Evolutionary conservation across 805 yeast species (phyloP).

Genomic region (Blastobotrys attinorum): DNA sequence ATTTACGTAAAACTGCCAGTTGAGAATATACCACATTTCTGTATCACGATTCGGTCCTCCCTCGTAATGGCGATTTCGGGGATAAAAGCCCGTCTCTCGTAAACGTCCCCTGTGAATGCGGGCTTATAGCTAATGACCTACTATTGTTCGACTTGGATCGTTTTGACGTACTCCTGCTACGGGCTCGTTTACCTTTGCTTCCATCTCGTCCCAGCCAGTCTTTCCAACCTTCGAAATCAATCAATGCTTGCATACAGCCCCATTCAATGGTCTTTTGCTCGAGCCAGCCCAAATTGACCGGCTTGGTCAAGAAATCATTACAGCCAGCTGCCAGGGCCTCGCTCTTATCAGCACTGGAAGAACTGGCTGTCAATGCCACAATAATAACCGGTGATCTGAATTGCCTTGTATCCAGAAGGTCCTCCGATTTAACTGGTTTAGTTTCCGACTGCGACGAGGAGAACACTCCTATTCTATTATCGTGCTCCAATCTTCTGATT

Average conservation of each 20-base stretch:
- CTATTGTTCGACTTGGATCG: too few relatives aligned
- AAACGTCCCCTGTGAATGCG: too few relatives aligned
- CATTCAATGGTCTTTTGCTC: conserved; percentile 85
- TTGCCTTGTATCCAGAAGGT: conserved; percentile 48
- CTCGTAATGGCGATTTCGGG: too few relatives aligned
- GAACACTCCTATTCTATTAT: conserved; percentile 67
- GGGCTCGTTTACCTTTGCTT: too few relatives aligned
- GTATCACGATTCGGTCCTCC: too few relatives aligned
- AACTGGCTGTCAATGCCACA: conserved; percentile 92
- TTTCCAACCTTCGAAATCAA: conserved; percentile 89
- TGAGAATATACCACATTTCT: too few relatives aligned
- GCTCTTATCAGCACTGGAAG: conserved; percentile 74
- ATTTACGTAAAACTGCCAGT: too few relatives aligned
- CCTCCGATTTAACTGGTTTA: conserved; percentile 31
- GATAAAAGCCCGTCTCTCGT: background rate
- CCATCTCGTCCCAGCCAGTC: conserved; percentile 28
- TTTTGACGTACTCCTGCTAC: too few relatives aligned
- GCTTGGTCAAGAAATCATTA: conserved; percentile 92
- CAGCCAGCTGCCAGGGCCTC: conserved; percentile 96
- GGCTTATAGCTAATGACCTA: too few relatives aligned
- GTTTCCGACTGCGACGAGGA: conserved; percentile 31
- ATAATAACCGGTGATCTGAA: conserved; percentile 94
- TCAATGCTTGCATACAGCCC: conserved; percentile 99
- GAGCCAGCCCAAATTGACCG: conserved; percentile 90
- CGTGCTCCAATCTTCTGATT: conserved; percentile 73